These are phyloP conservation scores for Pseudogymnoascus sp. DNA, from an alignment of 2,329 filamentous ascomycete species.

Conservation along the genomic window DNA sequence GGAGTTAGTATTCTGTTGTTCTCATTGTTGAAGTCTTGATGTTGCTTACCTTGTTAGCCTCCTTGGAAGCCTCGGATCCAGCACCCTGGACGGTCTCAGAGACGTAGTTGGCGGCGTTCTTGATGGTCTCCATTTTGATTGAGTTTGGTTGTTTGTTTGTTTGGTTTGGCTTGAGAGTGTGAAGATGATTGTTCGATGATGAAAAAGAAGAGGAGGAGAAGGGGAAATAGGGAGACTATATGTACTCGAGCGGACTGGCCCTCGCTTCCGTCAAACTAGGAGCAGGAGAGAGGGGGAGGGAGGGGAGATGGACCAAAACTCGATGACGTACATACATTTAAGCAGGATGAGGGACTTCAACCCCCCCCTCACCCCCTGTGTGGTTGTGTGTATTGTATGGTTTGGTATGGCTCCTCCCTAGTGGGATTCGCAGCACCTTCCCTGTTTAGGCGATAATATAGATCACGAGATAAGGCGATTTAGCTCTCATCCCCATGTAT, in stretches of 20 bases:
- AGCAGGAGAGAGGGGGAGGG: neutral
- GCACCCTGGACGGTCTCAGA: constrained; percentile 44
- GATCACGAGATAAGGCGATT: neutral
- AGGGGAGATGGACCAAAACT: neutral
- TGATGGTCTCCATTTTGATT: constrained; percentile 30
- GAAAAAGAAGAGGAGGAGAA: constrained; percentile 9
- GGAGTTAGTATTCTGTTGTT: constrained; percentile 14
- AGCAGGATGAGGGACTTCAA: no score
- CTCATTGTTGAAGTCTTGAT: neutral
- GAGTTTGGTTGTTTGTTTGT: constrained; percentile 12
- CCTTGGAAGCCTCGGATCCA: constrained; percentile 43
- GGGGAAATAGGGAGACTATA: constrained; percentile 12
- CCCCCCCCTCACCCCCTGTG: no score
- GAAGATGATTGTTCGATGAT: constrained; percentile 17
- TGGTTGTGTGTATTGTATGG: no score
- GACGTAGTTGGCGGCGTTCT: constrained; percentile 49
- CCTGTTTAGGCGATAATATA: neutral
- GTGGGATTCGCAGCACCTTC: neutral
- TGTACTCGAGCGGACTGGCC: constrained; percentile 4
- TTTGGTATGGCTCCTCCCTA: no score
- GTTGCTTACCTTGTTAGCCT: constrained; percentile 46
- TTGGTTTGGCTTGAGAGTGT: constrained; percentile 18
- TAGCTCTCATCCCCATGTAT: no score
- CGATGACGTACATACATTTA: no score
- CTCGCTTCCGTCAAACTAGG: neutral